phyloP scores from a whole-genome alignment of 257 asterid genomes.

The Lycium ferocissimum region DNA sequence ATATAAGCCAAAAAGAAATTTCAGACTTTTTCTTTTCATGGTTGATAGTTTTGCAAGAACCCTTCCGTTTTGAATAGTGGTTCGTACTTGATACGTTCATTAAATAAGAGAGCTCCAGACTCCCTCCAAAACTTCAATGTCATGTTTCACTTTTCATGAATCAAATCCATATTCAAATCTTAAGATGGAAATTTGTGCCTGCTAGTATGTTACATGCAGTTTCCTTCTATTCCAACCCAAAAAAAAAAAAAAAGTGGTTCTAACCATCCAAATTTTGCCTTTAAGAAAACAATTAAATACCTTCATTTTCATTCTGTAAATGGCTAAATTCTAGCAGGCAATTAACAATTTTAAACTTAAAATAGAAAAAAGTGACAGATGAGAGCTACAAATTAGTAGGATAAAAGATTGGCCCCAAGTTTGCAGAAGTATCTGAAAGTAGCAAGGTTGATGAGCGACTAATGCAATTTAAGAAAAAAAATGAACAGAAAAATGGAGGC shows the following conservation, averaged over 20 bases:
- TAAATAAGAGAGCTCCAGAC: not conserved
- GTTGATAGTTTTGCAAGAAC: constrained; percentile 1
- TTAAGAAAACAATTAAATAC: constrained; percentile 7
- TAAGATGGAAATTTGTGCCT: constrained; percentile 25
- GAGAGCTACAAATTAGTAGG: constrained; percentile 8
- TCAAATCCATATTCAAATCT: not conserved
- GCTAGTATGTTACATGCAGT: not conserved
- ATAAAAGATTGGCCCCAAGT: not conserved
- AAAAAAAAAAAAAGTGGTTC: not conserved
- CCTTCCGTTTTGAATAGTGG: not conserved
- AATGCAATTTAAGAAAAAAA: not conserved
- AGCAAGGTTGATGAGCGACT: not conserved
- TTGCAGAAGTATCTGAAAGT: not conserved
- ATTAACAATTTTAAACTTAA: not conserved
- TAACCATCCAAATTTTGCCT: not conserved
- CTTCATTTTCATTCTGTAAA: not conserved
- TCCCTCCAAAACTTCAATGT: constrained; percentile 15
- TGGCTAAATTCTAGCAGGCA: constrained; percentile 9
- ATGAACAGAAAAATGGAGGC: constrained; percentile 10
- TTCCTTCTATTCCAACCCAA: not conserved
- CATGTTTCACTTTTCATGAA: not conserved
- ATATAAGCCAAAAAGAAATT: constrained; percentile 9
- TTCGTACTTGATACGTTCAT: not conserved
- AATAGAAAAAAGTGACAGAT: not conserved
- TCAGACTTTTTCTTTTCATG: not conserved